Evolutionary conservation across 164 flowering plant genomes (phyloP), one percentile per base, ranked within the genome.

Genomic region (Platanus orientalis): DNA sequence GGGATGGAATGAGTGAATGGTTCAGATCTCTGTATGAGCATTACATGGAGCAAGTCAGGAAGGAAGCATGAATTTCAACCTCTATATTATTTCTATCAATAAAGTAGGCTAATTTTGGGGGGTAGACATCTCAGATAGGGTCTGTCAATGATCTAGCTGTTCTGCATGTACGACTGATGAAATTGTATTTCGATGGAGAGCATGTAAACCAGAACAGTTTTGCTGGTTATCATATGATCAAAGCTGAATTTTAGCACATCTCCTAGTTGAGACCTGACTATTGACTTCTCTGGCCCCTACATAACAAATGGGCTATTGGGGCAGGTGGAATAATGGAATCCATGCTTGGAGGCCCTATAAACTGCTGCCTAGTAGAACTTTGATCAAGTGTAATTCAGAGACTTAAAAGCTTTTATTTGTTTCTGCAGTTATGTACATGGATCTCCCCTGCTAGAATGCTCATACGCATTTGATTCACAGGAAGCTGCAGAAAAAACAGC

Each of bases 361-460:
- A 60, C 36, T 54, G 54, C 45, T 57, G 44, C 32, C 34, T 60
- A 27, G 7, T 24, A n/a, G 20, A 50, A 23, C 63, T 62, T 47
- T 54, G 4, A 24, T n/a, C 40, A 30, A 27, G 47, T 44, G 6
- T 21, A 50, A 19, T 53, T 7, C 12, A 32, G 42, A 55, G 49
- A 17, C 61, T 34, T 28, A 49, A 26, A 49, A 47, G 7, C 24
- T 26, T 62, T 26, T 11, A 12, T 66, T 67, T 65, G 24, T 56
- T 65, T 75, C 65, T 79, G 72, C 90, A 92, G 99, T 73, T 95
- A 92, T 71, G 80, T 92, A 25, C 98, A 95, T 74, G 98, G 98
- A 62, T 81, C 90, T 70, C 96, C 99, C 32, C 77, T 92, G 48
- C 61, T 88, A 54, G 99, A 92, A 70, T 88, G 84, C 78, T 58